Base-by-base conservation (phyloP, 345 rosid genomes). In the Rhizophora mangle region DNA sequence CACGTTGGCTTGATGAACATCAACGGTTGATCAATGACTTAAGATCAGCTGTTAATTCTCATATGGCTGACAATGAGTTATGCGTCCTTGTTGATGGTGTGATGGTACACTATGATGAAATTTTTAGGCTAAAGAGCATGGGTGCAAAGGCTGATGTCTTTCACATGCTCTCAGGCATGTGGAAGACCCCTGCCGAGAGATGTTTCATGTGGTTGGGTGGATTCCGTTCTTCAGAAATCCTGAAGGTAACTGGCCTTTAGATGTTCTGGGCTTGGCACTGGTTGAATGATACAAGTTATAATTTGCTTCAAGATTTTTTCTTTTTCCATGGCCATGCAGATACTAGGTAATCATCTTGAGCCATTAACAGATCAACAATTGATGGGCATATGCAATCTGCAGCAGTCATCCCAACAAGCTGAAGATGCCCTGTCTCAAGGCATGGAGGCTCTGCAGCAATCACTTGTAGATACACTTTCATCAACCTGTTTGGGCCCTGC, bases 191-290 rank as follows among this genome's bases (percentile, higher is more conserved):
- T 11, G 93, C 93, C 0, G 99, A 94, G 84, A 85, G 97, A 69
- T 87, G 89, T 63, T 94, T 94, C 86, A 86, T 94, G 93, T 91
- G 99, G 99, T 74, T 94, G 77, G 99, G 99, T 54, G 99, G 99
- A 22, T 91, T 88, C 53, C 87, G 96, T 51, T 89, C 99, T 10
- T 94, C 99, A 24, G 97, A 94, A 74, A 65, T 94, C 68, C 93
- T 91, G 69, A 94, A 89, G 93, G 98, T 91, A 70, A 62, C 58
- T 21, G 13, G 43, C 21, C 57, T 11, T 58, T 60, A 34, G 3
- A 16, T 30, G 15, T 62, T 37, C 13, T 21, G 15, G 58, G 51
- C 56, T 29, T 34, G 1, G 16, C 11, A 30, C 15, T 69, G 57
- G 32, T 51, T 59, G 54, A 36, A 22, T 22, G 29, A 6, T 56